Conservation (phyloP, 2,329 filamentous ascomycete genomes). For the Chaetomium olivaceum region DNA sequence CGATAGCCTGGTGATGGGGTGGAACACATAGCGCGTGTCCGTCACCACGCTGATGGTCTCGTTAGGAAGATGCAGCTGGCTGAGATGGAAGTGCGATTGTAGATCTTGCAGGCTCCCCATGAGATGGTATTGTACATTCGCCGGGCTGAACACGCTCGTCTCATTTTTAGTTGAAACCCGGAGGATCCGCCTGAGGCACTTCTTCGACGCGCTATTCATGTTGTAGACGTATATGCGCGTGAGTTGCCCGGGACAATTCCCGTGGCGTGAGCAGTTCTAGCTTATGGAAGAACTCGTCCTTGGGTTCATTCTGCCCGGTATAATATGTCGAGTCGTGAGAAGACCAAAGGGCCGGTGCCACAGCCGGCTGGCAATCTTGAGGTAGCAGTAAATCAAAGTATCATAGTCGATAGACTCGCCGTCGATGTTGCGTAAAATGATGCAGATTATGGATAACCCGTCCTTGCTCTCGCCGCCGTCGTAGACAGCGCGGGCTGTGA, state of each 20-base stretch:
- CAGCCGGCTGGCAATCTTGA: slow-evolving; percentile 70
- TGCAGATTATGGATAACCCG: slow-evolving; percentile 66
- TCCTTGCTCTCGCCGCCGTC: slow-evolving; percentile 72
- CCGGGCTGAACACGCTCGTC: slow-evolving; percentile 60
- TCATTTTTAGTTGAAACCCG: slow-evolving; percentile 63
- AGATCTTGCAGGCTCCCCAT: slow-evolving; percentile 66
- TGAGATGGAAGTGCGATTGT: slow-evolving; percentile 66
- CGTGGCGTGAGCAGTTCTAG: slow-evolving; percentile 63
- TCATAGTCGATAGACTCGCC: slow-evolving; percentile 66
- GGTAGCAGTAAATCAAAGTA: slow-evolving; percentile 65
- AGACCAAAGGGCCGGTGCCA: slow-evolving; percentile 70
- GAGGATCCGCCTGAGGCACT: slow-evolving; percentile 65
- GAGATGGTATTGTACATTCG: slow-evolving; percentile 66
- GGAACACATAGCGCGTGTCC: slow-evolving; percentile 65
- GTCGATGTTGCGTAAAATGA: slow-evolving; percentile 68
- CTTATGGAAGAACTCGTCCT: slow-evolving; percentile 65
- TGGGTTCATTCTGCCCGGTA: slow-evolving; percentile 65
- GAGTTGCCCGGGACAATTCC: slow-evolving; percentile 59
- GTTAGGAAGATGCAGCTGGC: slow-evolving; percentile 65
- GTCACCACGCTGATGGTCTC: slow-evolving; percentile 69
- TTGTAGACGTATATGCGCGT: slow-evolving; percentile 69
- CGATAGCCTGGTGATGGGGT: slow-evolving; percentile 64
- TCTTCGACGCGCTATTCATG: slow-evolving; percentile 70
- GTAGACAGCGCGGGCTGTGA: slow-evolving; percentile 66
- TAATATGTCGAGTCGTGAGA: slow-evolving; percentile 69